A percentile compares a stretch with the other conserved stretches of the same genome.
These are phyloP conservation scores for Alternaria conjuncta DNA, from an alignment of 2,329 filamentous ascomycete species.

Conservation along the genomic window DNA sequence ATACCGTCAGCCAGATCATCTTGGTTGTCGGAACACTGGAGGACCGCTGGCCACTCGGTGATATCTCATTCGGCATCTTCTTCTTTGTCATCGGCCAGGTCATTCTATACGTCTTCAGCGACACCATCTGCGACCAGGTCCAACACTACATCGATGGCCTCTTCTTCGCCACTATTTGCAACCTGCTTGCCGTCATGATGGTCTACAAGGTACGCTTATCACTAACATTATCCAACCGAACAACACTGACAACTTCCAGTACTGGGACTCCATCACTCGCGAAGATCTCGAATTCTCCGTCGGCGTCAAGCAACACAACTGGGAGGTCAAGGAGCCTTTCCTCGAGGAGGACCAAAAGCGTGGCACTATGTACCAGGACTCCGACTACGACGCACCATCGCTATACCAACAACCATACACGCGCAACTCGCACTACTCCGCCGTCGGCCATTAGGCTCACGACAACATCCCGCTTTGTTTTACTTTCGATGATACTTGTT, in stretches of 20 bases:
- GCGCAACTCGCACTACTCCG: constrained; percentile 46
- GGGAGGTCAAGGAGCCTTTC: constrained; percentile 90
- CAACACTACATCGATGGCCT: constrained; percentile 94
- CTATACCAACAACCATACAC: constrained; percentile 47
- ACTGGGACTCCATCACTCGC: constrained; percentile 98
- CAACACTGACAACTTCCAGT: constrained; percentile 60
- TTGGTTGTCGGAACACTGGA: constrained; percentile 89
- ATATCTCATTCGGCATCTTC: constrained; percentile 87
- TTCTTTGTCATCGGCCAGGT: constrained; percentile 94
- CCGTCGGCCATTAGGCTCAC: constrained; percentile 35
- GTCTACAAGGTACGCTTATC: constrained; percentile 82
- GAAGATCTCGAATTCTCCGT: constrained; percentile 99
- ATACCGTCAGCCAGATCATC: constrained; percentile 85
- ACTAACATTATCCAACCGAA: not conserved
- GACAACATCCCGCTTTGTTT: not conserved
- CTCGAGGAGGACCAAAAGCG: constrained; percentile 77
- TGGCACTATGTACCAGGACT: constrained; percentile 75
- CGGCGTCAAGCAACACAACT: constrained; percentile 92
- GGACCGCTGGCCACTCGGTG: constrained; percentile 92
- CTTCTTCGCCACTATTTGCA: constrained; percentile 93
- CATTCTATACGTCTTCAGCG: constrained; percentile 87
- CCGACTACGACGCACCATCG: constrained; percentile 63
- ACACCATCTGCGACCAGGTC: constrained; percentile 79
- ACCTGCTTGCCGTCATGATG: constrained; percentile 97
- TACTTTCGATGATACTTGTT: constrained; percentile 2